Evolutionary conservation across 2,329 filamentous ascomycete species (phyloP).

Genomic region (Sclerotinia borealis): DNA sequence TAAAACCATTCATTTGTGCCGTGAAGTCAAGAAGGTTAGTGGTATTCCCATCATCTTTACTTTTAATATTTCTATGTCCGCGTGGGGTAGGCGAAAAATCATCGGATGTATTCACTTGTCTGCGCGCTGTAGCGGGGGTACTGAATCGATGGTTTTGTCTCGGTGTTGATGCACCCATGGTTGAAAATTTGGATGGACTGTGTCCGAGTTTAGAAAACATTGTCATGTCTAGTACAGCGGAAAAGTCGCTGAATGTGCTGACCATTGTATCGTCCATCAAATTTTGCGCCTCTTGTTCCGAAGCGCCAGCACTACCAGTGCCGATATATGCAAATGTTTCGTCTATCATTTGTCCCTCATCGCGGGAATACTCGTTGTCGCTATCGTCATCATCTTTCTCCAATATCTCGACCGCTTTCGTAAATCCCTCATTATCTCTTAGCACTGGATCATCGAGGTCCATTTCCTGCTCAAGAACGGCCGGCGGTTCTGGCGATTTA

Average conservation of each 20-base stretch:
- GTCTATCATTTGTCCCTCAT: constrained; percentile 19
- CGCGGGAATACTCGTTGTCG: constrained; percentile 24
- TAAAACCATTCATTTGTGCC: constrained; percentile 60
- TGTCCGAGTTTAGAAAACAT: constrained; percentile 70
- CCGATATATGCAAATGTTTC: constrained; percentile 28
- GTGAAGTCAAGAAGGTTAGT: constrained; percentile 85
- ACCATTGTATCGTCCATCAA: constrained; percentile 35
- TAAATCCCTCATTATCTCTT: constrained; percentile 49
- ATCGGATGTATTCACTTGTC: constrained; percentile 17
- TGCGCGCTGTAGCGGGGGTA: constrained; percentile 29
- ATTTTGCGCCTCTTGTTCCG: constrained; percentile 1
- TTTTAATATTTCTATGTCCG: constrained; percentile 30
- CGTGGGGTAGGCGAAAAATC: constrained; percentile 37
- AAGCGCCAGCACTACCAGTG: constrained; percentile 31
- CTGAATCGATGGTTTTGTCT: constrained; percentile 24
- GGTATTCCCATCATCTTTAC: constrained; percentile 45
- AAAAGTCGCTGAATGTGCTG: constrained; percentile 68
- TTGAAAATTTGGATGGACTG: constrained; percentile 50
- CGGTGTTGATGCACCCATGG: constrained; percentile 35
- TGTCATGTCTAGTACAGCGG: constrained; percentile 81
- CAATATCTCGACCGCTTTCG: constrained; percentile 55
- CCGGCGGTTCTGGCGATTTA: constrained; percentile 30
- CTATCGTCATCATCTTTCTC: constrained; percentile 42
- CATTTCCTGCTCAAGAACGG: constrained; percentile 21
- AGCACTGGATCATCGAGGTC: constrained; percentile 45